Base-by-base conservation (phyloP, 257 asterid genomes). In the Linderniella brevidens region DNA sequence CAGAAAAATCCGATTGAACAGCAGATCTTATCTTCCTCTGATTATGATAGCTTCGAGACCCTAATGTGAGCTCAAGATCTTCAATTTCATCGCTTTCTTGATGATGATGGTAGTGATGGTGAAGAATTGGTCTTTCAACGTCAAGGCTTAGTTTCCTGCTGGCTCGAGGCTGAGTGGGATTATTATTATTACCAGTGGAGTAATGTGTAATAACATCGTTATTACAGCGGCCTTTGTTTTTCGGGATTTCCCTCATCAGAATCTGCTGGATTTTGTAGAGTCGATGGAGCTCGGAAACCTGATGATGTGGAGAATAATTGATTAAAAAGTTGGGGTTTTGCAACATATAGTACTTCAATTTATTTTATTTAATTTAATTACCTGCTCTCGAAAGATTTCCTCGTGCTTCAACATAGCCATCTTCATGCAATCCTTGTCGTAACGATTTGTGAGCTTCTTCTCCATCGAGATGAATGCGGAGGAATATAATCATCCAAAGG, bases 381-480 rank as follows among this genome's bases (percentile, higher is more conserved):
- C 97, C 92, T 86, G 97, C 46, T 80, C 87, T 55, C 90, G 75
- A 49, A 88, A 88, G 13, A 79, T 77, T 66, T 84, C 87, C 60
- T 88, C 98, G 59, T 88, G 98, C 73, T 88, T 84, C 58, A 88
- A 59, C 92, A 88, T 76, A 19, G 93, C 94, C 72, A 76, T 72
- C 69, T 77, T 88, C 93, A 88, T 76, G 68, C 18, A 74, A 50
- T 84, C 93, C 70, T 62, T 84, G 54, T 88, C 94, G 55, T 68
- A 68, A 3, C 63, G 68, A 71, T 73, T 76, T 19, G 74, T 38
- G 62, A 72, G 72, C 75, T 75, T 78, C 73, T 78, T 93, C 97
- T 82, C 83, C 55, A 8, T 54, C 32, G 32, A 25, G 17, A 37
- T 20, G 43, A 38, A n/a, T 38, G 8, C 12, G 14, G 43, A 38